These are phyloP conservation scores for Annulohypoxylon truncatum DNA, from an alignment of 2,329 filamentous ascomycete species.

Conservation along the genomic window DNA sequence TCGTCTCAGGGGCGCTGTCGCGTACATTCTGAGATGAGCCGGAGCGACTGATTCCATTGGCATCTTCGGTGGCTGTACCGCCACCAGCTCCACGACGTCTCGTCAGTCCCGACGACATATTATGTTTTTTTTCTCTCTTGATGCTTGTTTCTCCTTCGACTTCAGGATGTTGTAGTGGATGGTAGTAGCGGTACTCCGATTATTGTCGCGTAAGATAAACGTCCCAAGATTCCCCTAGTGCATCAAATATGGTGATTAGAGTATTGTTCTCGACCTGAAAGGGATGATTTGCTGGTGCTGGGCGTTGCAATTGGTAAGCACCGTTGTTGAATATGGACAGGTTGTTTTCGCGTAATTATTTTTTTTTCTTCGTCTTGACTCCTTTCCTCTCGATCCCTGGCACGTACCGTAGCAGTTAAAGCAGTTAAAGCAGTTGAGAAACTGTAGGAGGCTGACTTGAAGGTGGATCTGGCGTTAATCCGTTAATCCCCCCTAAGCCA, in stretches of 20 bases:
- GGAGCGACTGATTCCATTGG: constrained; percentile 67
- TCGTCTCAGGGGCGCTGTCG: constrained; percentile 76
- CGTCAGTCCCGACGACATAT: constrained; percentile 58
- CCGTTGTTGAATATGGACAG: constrained; percentile 12
- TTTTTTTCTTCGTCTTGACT: constrained; percentile 21
- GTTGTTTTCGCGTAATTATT: constrained; percentile 28
- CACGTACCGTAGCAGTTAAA: constrained; percentile 16
- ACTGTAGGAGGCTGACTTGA: constrained; percentile 34
- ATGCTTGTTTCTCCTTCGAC: constrained; percentile 10
- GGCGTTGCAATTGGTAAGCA: constrained; percentile 25
- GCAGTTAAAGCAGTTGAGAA: neutral
- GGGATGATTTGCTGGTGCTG: constrained; percentile 15
- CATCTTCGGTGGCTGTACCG: constrained; percentile 66
- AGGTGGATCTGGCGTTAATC: constrained; percentile 34
- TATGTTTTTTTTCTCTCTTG: constrained; percentile 34
- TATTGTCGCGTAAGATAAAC: constrained; percentile 31
- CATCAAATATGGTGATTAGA: constrained; percentile 9
- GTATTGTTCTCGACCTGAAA: constrained; percentile 3
- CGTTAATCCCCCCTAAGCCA: constrained; percentile 31
- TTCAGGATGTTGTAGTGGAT: constrained; percentile 1
- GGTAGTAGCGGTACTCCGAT: neutral
- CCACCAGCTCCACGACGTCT: constrained; percentile 69
- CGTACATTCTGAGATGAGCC: constrained; percentile 65
- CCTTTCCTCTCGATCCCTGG: constrained; percentile 37
- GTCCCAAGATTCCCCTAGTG: constrained; percentile 5